phyloP scores from a whole-genome alignment of 352 stramenopile species.

The Hyphochytrium catenoides region DNA sequence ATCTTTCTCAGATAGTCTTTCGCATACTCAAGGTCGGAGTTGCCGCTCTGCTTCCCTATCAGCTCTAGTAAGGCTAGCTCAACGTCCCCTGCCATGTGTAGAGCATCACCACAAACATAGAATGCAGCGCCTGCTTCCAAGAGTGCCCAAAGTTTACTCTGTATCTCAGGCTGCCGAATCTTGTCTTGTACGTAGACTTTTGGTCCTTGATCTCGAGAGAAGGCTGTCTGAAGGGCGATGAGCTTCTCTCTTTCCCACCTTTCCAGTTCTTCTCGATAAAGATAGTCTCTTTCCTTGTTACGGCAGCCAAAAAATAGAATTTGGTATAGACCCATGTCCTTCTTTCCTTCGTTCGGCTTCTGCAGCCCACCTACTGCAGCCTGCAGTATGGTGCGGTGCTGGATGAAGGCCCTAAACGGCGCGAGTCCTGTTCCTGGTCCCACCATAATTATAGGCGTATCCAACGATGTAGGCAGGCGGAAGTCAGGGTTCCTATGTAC shows the following conservation, averaged over 20 bases:
- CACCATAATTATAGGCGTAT: conserved; percentile 53
- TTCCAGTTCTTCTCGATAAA: conserved; percentile 78
- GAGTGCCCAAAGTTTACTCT: too few species aligned
- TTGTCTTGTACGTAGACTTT: conserved; percentile 72
- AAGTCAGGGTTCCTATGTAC: too few species aligned
- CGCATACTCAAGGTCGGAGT: too few species aligned
- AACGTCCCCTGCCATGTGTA: too few species aligned
- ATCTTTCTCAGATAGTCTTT: too few species aligned
- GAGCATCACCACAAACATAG: too few species aligned
- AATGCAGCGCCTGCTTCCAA: too few species aligned
- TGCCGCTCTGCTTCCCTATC: too few species aligned
- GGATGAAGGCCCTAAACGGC: conserved; percentile 67
- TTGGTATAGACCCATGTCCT: conserved; percentile 60
- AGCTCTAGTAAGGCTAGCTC: too few species aligned
- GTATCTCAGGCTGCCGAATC: too few species aligned
- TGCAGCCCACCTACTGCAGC: conserved; percentile 23
- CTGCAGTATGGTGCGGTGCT: conserved; percentile 50
- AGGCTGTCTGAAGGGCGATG: conserved; percentile 50
- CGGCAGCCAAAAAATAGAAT: conserved; percentile 95
- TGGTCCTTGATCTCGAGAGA: conserved; percentile 60
- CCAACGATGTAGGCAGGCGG: conserved; percentile 33
- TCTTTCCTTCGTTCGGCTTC: conserved; percentile 13
- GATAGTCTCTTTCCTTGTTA: conserved; percentile 71
- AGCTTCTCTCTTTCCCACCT: conserved; percentile 48
- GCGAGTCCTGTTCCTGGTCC: conserved; percentile 63